Conservation (phyloP, 768 basidiomycete genomes). For the Lactarius akahatsu region DNA sequence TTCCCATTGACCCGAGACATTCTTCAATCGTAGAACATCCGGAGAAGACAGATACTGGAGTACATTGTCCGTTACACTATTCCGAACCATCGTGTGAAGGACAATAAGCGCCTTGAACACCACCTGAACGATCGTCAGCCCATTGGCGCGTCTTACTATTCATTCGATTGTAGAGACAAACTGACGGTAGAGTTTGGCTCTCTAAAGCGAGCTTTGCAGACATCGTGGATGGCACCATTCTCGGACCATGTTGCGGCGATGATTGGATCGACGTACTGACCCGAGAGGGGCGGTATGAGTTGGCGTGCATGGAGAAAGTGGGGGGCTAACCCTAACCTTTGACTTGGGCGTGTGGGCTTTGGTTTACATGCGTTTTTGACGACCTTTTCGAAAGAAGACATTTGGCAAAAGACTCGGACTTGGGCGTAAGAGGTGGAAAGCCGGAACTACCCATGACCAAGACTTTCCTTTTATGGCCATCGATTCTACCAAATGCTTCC, state of each 20-base stretch:
- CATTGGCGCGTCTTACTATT: neutral
- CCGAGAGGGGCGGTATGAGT: neutral
- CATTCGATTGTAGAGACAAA: constrained; percentile 24
- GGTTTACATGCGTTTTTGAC: constrained; percentile 99
- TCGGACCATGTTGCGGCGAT: too few species aligned
- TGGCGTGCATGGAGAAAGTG: neutral
- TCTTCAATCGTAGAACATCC: constrained; percentile 78
- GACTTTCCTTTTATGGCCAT: neutral
- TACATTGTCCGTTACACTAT: constrained; percentile 93
- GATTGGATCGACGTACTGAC: constrained; percentile 93
- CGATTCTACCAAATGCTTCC: too few species aligned
- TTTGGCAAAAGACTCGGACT: constrained; percentile 29
- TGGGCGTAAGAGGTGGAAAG: constrained; percentile 34
- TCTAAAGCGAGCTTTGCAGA: constrained; percentile 84
- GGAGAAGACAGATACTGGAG: constrained; percentile 77
- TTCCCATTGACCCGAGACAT: constrained; percentile 86
- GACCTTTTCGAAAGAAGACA: constrained; percentile 87
- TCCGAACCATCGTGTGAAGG: constrained; percentile 94
- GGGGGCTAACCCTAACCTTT: constrained; percentile 69
- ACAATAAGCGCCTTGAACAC: constrained; percentile 98
- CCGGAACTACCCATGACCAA: constrained; percentile 34
- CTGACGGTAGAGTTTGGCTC: constrained; percentile 93
- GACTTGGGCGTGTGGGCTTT: constrained; percentile 94
- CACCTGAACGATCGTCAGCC: constrained; percentile 50
- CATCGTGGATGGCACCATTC: constrained; percentile 85